Evolutionary conservation across 495 filamentous ascomycete species (phyloP).

Genomic region (Daldinia decipiens): DNA sequence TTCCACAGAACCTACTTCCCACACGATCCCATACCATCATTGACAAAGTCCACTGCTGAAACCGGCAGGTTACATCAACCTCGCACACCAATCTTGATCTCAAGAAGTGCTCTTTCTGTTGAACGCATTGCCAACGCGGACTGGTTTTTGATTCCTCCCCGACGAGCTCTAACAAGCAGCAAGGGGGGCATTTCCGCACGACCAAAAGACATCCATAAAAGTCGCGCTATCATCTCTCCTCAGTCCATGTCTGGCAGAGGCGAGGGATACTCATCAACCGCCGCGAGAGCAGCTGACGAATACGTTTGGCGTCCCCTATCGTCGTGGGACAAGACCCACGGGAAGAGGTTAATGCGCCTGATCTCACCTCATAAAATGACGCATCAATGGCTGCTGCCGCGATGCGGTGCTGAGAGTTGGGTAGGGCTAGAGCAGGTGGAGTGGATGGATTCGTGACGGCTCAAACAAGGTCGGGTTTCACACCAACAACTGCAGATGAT

Average conservation of each 20-base stretch:
- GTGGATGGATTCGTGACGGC: constrained; percentile 40
- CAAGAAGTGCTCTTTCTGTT: constrained; percentile 68
- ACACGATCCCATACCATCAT: constrained; percentile 50
- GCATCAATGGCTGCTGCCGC: constrained; percentile 56
- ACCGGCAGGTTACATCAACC: constrained; percentile 50
- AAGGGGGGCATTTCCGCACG: constrained; percentile 71
- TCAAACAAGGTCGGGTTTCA: constrained; percentile 32
- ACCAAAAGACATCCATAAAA: constrained; percentile 90
- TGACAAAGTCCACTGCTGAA: constrained; percentile 49
- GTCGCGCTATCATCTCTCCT: constrained; percentile 67
- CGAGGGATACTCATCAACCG: constrained; percentile 50
- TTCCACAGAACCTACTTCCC: constrained; percentile 30
- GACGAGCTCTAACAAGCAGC: constrained; percentile 40
- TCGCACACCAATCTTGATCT: constrained; percentile 48
- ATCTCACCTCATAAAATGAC: constrained; percentile 62
- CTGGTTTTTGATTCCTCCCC: constrained; percentile 91
- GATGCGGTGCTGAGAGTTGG: constrained; percentile 53
- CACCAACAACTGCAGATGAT: constrained; percentile 29
- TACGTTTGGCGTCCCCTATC: constrained; percentile 71
- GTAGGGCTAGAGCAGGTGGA: constrained; percentile 32
- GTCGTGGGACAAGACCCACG: constrained; percentile 56
- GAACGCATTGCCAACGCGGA: constrained; percentile 82
- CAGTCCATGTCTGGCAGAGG: constrained; percentile 53
- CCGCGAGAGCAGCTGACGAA: constrained; percentile 46
- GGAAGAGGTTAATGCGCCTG: constrained; percentile 82